phyloP scores from a whole-genome alignment of 225 moss, liverwort and hornwort species.

The Lunularia cruciata region DNA sequence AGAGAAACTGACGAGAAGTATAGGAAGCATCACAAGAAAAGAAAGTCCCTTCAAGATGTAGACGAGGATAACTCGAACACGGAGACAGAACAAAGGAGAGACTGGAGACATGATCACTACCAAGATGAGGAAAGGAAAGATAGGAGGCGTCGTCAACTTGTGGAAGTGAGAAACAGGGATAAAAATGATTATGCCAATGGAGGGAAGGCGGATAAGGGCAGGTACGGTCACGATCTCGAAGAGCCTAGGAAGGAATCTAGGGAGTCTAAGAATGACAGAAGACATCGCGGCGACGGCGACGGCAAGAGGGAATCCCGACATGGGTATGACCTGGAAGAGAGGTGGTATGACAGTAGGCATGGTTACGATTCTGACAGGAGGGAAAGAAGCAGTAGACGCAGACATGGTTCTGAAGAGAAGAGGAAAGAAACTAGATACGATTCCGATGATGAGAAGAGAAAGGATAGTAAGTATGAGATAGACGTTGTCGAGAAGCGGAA shows the following conservation, averaged over 20 bases:
- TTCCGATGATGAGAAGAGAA: conserved; percentile 16
- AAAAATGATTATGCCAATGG: conserved; percentile 21
- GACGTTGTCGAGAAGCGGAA: conserved; percentile 22
- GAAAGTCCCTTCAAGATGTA: conserved; percentile 23
- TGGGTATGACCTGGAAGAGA: conserved; percentile 13
- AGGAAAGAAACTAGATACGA: conserved; percentile 18
- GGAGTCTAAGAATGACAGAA: conserved; percentile 11
- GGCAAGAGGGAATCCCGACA: conserved; percentile 13
- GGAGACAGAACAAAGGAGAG: conserved; percentile 13
- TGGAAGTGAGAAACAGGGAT: not conserved
- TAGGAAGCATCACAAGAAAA: conserved; percentile 41
- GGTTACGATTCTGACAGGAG: conserved; percentile 14
- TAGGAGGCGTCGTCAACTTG: conserved; percentile 10
- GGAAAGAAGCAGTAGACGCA: conserved; percentile 18
- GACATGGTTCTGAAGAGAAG: conserved; percentile 20
- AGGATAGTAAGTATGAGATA: conserved; percentile 15
- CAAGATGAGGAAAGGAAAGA: conserved; percentile 12
- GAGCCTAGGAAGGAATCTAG: not conserved
- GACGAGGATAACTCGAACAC: not conserved
- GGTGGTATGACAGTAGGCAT: conserved; percentile 27
- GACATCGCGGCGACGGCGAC: conserved; percentile 6
- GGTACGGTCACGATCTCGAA: conserved; percentile 8
- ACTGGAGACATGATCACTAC: conserved; percentile 11
- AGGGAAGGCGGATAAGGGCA: conserved; percentile 19
- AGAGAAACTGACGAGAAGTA: conserved; percentile 34